phyloP scores from a whole-genome alignment of 306 rosid genomes.

The Rosa multiflora region DNA sequence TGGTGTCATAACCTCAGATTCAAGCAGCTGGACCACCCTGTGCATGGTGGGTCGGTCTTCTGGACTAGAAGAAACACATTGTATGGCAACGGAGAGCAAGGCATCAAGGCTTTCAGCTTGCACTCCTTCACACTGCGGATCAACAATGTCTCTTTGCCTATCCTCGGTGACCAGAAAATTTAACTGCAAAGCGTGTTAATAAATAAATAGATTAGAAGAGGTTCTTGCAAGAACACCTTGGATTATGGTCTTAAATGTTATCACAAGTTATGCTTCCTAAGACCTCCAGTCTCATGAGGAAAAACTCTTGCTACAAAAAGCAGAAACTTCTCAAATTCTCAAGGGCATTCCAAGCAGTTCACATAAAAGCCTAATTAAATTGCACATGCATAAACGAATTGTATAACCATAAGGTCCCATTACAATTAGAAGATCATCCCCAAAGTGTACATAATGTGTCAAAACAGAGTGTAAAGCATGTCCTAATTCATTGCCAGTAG shows the following conservation, averaged over 20 bases:
- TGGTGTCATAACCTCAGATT: slow-evolving; percentile 94
- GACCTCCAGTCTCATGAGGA: not conserved
- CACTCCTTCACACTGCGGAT: slow-evolving; percentile 77
- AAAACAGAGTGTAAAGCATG: not conserved
- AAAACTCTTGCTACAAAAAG: not conserved
- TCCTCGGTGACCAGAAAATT: slow-evolving; percentile 81
- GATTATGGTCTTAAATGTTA: not conserved
- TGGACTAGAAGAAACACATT: slow-evolving; percentile 85
- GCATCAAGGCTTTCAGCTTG: slow-evolving; percentile 89
- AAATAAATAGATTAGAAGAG: slow-evolving; percentile 25
- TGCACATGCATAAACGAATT: not conserved
- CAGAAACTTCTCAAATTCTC: not conserved
- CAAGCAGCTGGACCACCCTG: slow-evolving; percentile 89
- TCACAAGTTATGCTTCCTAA: not conserved
- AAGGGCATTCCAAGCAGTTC: not conserved
- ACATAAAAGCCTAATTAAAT: not conserved
- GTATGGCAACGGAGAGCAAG: slow-evolving; percentile 77
- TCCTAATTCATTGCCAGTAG: not conserved
- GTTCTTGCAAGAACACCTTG: slow-evolving; percentile 18
- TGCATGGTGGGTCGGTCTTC: slow-evolving; percentile 98
- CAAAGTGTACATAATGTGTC: not conserved
- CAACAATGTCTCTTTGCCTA: slow-evolving; percentile 82
- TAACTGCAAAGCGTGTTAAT: slow-evolving; percentile 49
- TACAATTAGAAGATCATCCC: not conserved
- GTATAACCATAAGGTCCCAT: not conserved